phyloP scores from a whole-genome alignment of 208 protist genomes.

The Strigomonas culicis region DNA sequence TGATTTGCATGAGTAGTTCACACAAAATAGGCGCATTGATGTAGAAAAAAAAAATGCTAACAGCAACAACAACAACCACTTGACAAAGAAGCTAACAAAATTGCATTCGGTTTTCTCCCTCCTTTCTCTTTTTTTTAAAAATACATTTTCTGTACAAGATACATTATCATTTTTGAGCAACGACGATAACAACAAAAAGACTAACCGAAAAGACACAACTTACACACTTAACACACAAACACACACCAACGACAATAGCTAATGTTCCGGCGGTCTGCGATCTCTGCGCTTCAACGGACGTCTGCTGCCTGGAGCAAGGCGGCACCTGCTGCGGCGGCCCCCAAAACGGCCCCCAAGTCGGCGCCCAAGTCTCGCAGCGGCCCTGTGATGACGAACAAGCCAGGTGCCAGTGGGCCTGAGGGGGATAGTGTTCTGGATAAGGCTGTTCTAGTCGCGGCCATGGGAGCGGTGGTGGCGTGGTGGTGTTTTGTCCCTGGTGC shows the following conservation, averaged over 20 bases:
- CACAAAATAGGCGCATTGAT: too few species aligned
- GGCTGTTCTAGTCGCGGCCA: slow-evolving; percentile 31
- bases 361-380: slow-evolving; percentile 21
- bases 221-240: too few species aligned
- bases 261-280: too few species aligned
- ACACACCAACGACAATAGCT: too few species aligned
- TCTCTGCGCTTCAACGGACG: too few species aligned
- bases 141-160: neutral
- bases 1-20: too few species aligned
- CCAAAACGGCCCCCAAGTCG: slow-evolving; percentile 15
- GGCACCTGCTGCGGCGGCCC: slow-evolving; percentile 1
- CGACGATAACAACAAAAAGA: neutral
- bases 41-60: too few species aligned
- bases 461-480: slow-evolving; percentile 47
- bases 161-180: neutral
- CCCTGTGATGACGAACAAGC: slow-evolving; percentile 35
- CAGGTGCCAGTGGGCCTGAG: slow-evolving; percentile 47
- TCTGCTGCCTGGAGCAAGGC: too few species aligned
- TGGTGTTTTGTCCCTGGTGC: slow-evolving; percentile 52
- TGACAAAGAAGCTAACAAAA: too few species aligned
- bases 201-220: too few species aligned
- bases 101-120: neutral
- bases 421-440: slow-evolving; percentile 75
- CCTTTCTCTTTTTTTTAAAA: neutral
- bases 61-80: too few species aligned